Evolutionary conservation across 345 rosid species (phyloP).

Genomic region (Eucalyptus marginata): DNA sequence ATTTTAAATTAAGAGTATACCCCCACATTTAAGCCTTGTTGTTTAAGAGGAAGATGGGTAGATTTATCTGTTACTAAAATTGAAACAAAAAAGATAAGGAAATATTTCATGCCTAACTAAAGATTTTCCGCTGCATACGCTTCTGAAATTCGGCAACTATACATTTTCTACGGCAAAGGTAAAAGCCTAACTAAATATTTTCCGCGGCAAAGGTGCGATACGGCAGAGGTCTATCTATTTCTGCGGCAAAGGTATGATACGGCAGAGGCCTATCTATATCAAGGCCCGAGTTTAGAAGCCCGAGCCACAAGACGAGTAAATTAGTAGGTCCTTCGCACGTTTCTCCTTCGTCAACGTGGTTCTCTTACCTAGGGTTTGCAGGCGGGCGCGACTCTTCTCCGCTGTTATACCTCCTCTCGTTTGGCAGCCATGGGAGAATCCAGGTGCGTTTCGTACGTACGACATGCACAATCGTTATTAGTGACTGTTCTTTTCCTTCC

Average conservation of each 20-base stretch:
- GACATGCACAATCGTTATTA: background rate
- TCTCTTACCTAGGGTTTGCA: background rate
- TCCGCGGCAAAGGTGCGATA: too few relatives aligned
- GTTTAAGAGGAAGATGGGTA: background rate
- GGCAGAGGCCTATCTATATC: background rate
- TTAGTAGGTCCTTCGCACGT: background rate
- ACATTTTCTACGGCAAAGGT: too few relatives aligned
- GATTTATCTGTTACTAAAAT: background rate
- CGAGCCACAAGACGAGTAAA: background rate
- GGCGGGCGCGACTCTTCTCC: background rate
- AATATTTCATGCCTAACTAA: background rate
- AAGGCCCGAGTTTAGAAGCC: background rate
- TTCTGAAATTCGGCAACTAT: too few relatives aligned
- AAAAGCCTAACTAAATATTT: too few relatives aligned
- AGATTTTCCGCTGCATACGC: background rate
- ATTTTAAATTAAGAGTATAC: background rate
- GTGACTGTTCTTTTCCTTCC: background rate
- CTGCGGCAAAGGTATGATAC: too few relatives aligned
- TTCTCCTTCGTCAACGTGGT: background rate
- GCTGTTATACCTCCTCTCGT: background rate
- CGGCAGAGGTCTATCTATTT: background rate
- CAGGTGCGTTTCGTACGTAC: background rate
- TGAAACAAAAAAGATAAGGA: background rate
- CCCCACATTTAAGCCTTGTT: background rate
- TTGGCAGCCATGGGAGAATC: background rate